phyloP scores from a whole-genome alignment of 306 rosid species.

The Hippophae tibetana region DNA sequence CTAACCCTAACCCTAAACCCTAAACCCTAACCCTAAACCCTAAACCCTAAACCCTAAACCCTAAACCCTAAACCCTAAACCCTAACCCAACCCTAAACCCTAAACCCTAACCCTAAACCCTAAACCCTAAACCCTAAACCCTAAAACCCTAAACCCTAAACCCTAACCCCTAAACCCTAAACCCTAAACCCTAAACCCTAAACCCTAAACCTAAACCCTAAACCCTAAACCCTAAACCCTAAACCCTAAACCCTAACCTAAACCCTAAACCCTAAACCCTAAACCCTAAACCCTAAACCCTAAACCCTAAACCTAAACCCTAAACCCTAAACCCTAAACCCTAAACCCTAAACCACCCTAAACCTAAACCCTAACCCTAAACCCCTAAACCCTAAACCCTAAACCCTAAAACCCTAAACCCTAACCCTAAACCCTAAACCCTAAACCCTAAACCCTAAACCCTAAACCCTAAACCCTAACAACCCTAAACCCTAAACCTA shows the following conservation, averaged over 20 bases:
- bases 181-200: conserved; percentile 4
- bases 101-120: conserved; percentile 15
- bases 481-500: conserved; percentile 2
- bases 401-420: conserved; percentile 7
- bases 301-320: too few species aligned
- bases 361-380: conserved; percentile 9
- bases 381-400: conserved; percentile 12
- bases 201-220: conserved; percentile 6
- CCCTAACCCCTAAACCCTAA: conserved; percentile 5
- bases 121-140: conserved; percentile 4
- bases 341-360: conserved; percentile 8
- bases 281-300: conserved; percentile 5
- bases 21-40: conserved; percentile 14
- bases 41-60: conserved; percentile 11
- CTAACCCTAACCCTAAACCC: too few species aligned
- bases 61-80: conserved; percentile 5
- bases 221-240: conserved; percentile 9
- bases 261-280: conserved; percentile 15
- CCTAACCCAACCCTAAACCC: conserved; percentile 11
- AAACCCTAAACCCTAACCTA: background rate
- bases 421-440: background rate
- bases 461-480: conserved; percentile 8
- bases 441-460: conserved; percentile 14
- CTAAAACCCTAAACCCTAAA: conserved; percentile 12
- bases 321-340: conserved; percentile 12